Conservation (phyloP, 208 protist genomes). For the Trypanosoma conorhini region DNA sequence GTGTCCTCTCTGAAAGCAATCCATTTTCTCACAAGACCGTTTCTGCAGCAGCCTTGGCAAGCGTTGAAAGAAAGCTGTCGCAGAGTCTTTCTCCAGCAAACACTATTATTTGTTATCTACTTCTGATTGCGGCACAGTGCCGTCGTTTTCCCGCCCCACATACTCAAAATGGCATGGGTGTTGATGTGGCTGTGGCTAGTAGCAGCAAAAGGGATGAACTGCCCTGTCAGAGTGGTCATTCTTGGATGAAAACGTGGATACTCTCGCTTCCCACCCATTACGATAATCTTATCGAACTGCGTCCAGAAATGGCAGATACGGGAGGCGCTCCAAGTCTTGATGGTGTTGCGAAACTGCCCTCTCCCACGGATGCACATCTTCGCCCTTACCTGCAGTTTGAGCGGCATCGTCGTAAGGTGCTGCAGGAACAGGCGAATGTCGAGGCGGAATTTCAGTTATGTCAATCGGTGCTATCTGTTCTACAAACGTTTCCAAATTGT, state of each 20-base stretch:
- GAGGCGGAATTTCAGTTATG: slow-evolving; percentile 43
- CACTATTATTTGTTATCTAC: slow-evolving; percentile 73
- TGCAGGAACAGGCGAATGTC: slow-evolving; percentile 44
- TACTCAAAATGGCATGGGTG: neutral
- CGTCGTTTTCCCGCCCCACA: slow-evolving; percentile 30
- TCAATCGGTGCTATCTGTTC: slow-evolving; percentile 32
- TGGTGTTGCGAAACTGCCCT: neutral
- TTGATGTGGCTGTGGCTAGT: neutral
- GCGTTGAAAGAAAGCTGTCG: slow-evolving; percentile 40
- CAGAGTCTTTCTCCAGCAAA: slow-evolving; percentile 47
- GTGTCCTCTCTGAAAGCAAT: slow-evolving; percentile 8
- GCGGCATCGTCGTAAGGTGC: slow-evolving; percentile 44
- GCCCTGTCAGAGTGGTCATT: slow-evolving; percentile 48
- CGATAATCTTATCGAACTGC: slow-evolving; percentile 85
- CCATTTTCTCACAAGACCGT: neutral
- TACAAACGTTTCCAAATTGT: slow-evolving; percentile 21
- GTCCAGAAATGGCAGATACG: neutral
- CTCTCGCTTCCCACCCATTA: slow-evolving; percentile 59
- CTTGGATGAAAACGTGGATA: slow-evolving; percentile 79
- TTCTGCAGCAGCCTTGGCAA: slow-evolving; percentile 16
- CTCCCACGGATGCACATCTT: slow-evolving; percentile 20
- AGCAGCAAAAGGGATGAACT: slow-evolving; percentile 3
- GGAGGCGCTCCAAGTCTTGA: neutral
- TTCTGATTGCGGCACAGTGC: slow-evolving; percentile 55
- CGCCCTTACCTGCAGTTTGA: slow-evolving; percentile 35